Evolutionary conservation across 208 protist genomes (phyloP).

Genomic region (Leishmania tropica): DNA sequence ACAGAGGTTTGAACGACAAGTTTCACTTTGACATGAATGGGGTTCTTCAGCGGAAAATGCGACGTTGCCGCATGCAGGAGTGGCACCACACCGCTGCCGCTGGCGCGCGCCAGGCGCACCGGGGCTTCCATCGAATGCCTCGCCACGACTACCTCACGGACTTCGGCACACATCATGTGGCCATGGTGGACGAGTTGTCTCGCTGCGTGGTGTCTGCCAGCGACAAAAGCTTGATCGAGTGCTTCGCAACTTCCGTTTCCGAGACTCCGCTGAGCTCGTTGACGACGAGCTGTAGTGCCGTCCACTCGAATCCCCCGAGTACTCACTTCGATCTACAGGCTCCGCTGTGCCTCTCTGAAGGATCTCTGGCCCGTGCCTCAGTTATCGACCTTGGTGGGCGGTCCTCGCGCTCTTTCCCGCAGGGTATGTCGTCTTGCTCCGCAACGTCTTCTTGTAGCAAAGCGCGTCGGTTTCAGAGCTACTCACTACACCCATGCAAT

Average conservation of each 20-base stretch:
- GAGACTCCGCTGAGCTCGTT: constrained; percentile 18
- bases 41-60: constrained; percentile 14
- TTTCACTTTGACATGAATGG: constrained; percentile 5
- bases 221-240: background rate
- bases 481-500: constrained; percentile 13
- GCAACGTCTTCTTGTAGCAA: background rate
- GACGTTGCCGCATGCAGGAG: constrained; percentile 1
- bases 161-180: constrained; percentile 21
- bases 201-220: background rate
- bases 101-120: background rate
- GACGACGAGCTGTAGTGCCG: constrained; percentile 17
- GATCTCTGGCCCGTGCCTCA: background rate
- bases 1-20: background rate
- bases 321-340: background rate
- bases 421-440: background rate
- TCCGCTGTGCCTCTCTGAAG: background rate
- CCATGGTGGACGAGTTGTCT: constrained; percentile 37
- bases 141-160: constrained; percentile 26
- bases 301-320: constrained; percentile 12
- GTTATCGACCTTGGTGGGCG: background rate
- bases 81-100: background rate
- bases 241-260: background rate
- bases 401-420: constrained; percentile 1
- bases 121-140: background rate
- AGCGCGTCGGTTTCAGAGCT: constrained; percentile 4